Base-by-base conservation (phyloP, 2,329 filamentous ascomycete species). In the Colletotrichum sansevieriae region DNA sequence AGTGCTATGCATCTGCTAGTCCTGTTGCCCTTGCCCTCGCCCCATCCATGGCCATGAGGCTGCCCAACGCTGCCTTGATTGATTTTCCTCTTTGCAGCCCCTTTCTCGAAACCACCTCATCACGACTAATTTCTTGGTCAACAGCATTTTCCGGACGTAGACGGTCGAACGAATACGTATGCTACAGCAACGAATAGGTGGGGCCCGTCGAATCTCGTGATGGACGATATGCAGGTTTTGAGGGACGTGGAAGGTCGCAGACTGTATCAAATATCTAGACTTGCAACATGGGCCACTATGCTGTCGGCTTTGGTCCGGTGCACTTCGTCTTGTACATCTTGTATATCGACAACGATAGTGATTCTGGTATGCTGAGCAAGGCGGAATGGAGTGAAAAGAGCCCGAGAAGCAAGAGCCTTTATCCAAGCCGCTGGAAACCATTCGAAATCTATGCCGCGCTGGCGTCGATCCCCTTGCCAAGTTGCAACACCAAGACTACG, bases 171-270 rank as follows among this genome's bases (percentile, higher is more conserved):
- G 46, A 29, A 29, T 37, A 12, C 52, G 15, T 18, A 56, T 49
- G 46, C 46, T 29, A 49, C 10, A 10, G 46, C 46, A 13, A 22
- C 46, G 20, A 13, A 15, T 15, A 49, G 22, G 29, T 22, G 18
- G 7, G 46, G 46, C 46, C 56, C 62, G 56, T 25, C 18, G 22
- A 20, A 33, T 29, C 37, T 29, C 11, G 37, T 20, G 46, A 65
- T 25, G 64, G 64, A 55, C 6, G 61, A 59, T 44, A 12, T 76
- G 44, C 73, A 74, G 55, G 76, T 78, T 15, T 76, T 81, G 75
- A 74, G 73, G 46, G 76, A 77, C 63, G 75, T 77, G 35, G 76
- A 75, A 20, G 73, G 76, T 35, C 55, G 46, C 25, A 63, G 65
- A 20, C 52, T 58, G 29, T 46, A 59, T 12, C n/a, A 10, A 46